Base-by-base conservation (phyloP, 2,329 filamentous ascomycete species). In the Cercospora zeae-maydis region DNA sequence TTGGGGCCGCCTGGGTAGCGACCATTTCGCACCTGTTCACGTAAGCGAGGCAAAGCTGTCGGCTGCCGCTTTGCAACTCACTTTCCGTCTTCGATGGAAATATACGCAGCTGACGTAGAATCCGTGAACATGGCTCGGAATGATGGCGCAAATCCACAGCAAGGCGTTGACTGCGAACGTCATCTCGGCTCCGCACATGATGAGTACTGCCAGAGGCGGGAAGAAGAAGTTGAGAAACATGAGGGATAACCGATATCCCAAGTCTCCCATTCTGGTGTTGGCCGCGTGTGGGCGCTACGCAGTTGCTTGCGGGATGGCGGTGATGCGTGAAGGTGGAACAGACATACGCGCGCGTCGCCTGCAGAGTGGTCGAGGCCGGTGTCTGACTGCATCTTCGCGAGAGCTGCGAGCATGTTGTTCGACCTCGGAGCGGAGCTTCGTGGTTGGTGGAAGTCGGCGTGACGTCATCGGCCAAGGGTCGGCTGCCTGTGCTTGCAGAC, bases 41-140 rank as follows among this genome's bases (percentile, higher is more conserved):
- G 37, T 66, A n/a, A 57, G 63, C 30, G 36, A 52, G 16, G 55
- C 14, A 33, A 31, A 30, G 49, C 39, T 52, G 14, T 24, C 3
- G 19, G 16, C 14, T n/a, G 21, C n/a, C 27, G 6, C 33, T 11
- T 8, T 51, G 11, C 37, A 27, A 53, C 30, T 31, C 31, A 75
- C 73, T 66, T 75, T 77, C 3, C 70, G 69, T 51, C 74, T 71
- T 33, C 77, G 71, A 45, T 74, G 73, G 66, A 78, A 79, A 64
- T 78, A 79, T 0, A 73, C 74, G 61, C 74, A 74, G 31, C 70
- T 73, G 56, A 79, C 72, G 65, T 78, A 79, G 67, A 79, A 78
- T 42, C 75, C 77, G 62, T 79, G 77, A 4, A 78, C 66, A 60
- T 79, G 76, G 3, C 70, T 73, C 2, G 77, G 78, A 7, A 79